A percentile compares a stretch with the other conserved stretches of the same genome.
Conservation (phyloP, 352 stramenopile species). For the Globisporangium uncinulatum region DNA sequence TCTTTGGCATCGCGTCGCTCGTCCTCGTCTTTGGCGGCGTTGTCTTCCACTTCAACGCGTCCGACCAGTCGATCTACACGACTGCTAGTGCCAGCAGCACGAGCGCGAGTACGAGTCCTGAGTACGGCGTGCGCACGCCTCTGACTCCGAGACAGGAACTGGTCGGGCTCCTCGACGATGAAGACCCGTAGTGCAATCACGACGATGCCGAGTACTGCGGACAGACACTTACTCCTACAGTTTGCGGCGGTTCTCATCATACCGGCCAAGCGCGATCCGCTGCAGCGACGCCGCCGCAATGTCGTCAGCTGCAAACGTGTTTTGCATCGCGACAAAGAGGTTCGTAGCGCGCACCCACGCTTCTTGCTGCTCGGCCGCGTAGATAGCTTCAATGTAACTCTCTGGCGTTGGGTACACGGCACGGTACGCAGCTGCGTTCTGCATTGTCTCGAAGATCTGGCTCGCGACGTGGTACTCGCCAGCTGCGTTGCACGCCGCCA, state of each 20-base stretch:
- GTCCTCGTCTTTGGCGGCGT: constrained; percentile 64
- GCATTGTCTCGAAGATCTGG: constrained; percentile 70
- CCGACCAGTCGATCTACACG: constrained; percentile 70
- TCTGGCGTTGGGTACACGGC: constrained; percentile 36
- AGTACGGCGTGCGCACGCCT: constrained; percentile 23
- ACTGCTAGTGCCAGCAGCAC: constrained; percentile 17
- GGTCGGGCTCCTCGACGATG: constrained; percentile 30
- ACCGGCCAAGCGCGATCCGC: constrained; percentile 60
- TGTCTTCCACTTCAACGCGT: constrained; percentile 75
- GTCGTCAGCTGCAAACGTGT: constrained; percentile 43
- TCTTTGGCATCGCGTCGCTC: constrained; percentile 72
- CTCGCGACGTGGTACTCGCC: constrained; percentile 39
- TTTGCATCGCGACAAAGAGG: constrained; percentile 73
- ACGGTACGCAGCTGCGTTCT: constrained; percentile 36
- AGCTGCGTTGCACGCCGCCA: constrained; percentile 65
- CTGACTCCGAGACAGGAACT: constrained; percentile 42
- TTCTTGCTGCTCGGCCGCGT: constrained; percentile 52
- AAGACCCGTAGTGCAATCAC: not conserved
- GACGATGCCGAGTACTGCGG: not conserved
- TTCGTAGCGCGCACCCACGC: constrained; percentile 64
- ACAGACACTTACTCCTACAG: not conserved
- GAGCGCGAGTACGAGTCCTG: constrained; percentile 18
- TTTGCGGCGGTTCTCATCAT: constrained; percentile 33
- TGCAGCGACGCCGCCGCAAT: constrained; percentile 40
- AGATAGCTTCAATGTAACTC: constrained; percentile 77